phyloP scores from a whole-genome alignment of 257 asterid genomes.

The Dorcoceras hygrometricum region DNA sequence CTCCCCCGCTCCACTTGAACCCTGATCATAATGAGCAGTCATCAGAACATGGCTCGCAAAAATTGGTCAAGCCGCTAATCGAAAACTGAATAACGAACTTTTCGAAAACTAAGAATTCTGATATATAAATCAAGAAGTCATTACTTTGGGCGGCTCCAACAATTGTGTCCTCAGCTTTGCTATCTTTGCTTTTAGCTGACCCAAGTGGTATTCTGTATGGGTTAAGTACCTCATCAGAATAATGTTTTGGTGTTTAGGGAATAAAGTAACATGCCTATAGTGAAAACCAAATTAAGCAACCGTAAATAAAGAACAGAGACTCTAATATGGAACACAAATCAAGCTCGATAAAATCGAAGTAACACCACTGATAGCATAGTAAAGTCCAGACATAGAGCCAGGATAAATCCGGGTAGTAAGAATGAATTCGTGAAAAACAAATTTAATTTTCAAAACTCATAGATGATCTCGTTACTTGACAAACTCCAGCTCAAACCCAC shows the following conservation, averaged over 20 bases:
- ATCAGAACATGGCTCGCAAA: conserved; percentile 21
- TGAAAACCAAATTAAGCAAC: no score
- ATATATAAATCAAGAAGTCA: conserved; percentile 1
- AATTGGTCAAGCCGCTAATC: background rate
- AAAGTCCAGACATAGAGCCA: no score
- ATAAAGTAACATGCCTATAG: background rate
- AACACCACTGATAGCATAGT: background rate
- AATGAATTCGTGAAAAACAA: no score
- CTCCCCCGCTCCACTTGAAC: conserved; percentile 97
- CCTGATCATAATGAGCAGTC: conserved; percentile 45
- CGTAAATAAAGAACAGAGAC: no score
- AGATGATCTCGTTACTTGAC: no score
- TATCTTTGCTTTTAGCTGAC: conserved; percentile 98
- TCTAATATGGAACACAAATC: background rate
- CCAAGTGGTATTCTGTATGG: conserved; percentile 90
- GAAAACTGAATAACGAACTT: background rate
- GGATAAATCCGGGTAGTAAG: background rate
- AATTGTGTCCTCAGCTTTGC: conserved; percentile 98
- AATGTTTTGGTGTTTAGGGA: background rate
- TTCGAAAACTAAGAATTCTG: background rate
- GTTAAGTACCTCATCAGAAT: conserved; percentile 18
- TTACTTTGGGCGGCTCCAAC: conserved; percentile 98
- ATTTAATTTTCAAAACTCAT: no score
- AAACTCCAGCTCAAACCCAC: no score
- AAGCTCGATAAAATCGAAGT: background rate